A percentile compares a stretch with the other conserved stretches of the same genome.
phyloP scores from a whole-genome alignment of 2,329 filamentous ascomycete genomes.

The Fusarium irregulare region DNA sequence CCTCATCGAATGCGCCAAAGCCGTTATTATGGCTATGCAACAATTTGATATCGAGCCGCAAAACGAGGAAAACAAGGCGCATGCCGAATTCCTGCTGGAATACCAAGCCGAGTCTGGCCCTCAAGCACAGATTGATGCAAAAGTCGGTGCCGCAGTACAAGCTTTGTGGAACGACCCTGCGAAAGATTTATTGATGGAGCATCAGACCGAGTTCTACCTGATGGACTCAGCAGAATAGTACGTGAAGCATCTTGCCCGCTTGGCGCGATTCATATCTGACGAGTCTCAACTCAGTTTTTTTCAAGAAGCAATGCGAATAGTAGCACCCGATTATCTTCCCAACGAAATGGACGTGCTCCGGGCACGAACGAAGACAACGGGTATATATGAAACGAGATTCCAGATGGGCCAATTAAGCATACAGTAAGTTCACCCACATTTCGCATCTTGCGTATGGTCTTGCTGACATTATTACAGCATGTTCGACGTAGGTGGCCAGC shows the following conservation, averaged over 20 bases:
- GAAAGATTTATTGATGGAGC: conserved; percentile 85
- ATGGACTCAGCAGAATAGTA: conserved; percentile 99
- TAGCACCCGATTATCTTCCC: conserved; percentile 85
- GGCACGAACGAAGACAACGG: conserved; percentile 96
- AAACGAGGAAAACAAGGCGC: conserved; percentile 75
- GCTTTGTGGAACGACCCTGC: conserved; percentile 92
- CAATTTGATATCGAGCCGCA: conserved; percentile 89
- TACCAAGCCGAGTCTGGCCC: conserved; percentile 93
- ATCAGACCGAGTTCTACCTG: conserved; percentile 97
- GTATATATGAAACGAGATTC: conserved; percentile 98
- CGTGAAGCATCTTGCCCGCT: conserved; percentile 50
- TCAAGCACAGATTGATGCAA: conserved; percentile 82
- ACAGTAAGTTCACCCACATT: conserved; percentile 74
- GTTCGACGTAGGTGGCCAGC: conserved; percentile 98
- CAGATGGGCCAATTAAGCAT: conserved; percentile 99
- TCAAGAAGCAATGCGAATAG: conserved; percentile 88
- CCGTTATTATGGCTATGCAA: conserved; percentile 89
- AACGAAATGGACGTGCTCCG: conserved; percentile 95
- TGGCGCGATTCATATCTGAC: conserved; percentile 20
- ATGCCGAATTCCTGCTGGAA: conserved; percentile 83
- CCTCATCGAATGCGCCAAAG: conserved; percentile 94
- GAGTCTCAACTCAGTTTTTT: conserved; percentile 77
- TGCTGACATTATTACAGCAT: conserved; percentile 70
- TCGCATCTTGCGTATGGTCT: neutral
- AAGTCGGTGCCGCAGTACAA: conserved; percentile 84